phyloP scores from a whole-genome alignment of 2,329 filamentous ascomycete genomes.

The Tolypocladium capitatum region DNA sequence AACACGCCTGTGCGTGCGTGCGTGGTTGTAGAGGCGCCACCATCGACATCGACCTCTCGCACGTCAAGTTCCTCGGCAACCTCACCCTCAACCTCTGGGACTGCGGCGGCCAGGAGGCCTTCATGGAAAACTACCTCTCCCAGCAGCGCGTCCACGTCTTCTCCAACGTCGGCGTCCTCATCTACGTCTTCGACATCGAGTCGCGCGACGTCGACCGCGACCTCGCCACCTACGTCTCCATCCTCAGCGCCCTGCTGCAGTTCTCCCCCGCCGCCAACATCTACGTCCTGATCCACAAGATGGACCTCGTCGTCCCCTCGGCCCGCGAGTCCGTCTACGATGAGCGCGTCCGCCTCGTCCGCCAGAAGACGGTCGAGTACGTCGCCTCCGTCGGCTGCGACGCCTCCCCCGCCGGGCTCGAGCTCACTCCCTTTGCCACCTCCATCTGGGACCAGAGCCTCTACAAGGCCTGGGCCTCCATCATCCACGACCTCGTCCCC shows the following conservation, averaged over 20 bases:
- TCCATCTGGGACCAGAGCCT: slow-evolving; percentile 98
- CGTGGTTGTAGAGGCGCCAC: slow-evolving; percentile 61
- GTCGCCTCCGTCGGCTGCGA: slow-evolving; percentile 22
- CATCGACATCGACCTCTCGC: slow-evolving; percentile 95
- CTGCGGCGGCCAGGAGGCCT: slow-evolving; percentile 95
- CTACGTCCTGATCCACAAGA: slow-evolving; percentile 96
- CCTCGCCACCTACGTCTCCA: slow-evolving; percentile 79
- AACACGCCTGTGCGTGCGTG: neutral
- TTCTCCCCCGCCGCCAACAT: slow-evolving; percentile 71
- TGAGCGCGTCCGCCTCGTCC: slow-evolving; percentile 65
- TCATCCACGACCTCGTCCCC: slow-evolving; percentile 95
- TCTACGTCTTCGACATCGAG: slow-evolving; percentile 99
- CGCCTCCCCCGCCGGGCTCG: slow-evolving; percentile 28
- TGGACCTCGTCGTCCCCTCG: slow-evolving; percentile 81
- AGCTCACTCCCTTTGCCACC: slow-evolving; percentile 80
- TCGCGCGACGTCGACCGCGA: slow-evolving; percentile 89
- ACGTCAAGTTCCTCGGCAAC: slow-evolving; percentile 98
- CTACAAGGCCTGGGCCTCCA: slow-evolving; percentile 96
- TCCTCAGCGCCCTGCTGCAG: slow-evolving; percentile 78
- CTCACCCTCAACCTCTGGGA: slow-evolving; percentile 97
- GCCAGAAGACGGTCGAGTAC: slow-evolving; percentile 53
- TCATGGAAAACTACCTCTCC: slow-evolving; percentile 96
- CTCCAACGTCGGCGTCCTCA: slow-evolving; percentile 87
- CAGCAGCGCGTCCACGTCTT: slow-evolving; percentile 95
- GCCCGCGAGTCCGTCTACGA: slow-evolving; percentile 73